Evolutionary conservation across 2,329 filamentous ascomycete species (phyloP).

Genomic region (Pseudopithomyces chartarum): DNA sequence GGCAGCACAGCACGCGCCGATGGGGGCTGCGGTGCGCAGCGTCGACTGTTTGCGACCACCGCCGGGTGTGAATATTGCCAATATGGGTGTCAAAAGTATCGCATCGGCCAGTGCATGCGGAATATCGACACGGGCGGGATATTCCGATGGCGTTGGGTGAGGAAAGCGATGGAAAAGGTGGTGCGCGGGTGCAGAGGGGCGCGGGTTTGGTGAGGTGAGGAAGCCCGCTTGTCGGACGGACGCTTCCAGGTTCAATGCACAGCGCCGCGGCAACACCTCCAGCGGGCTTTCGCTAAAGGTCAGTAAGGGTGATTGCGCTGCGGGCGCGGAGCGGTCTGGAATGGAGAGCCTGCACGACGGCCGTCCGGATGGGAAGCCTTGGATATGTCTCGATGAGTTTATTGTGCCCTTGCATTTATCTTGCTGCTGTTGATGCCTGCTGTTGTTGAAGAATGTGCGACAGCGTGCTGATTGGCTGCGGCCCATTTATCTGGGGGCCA

Average conservation of each 20-base stretch:
- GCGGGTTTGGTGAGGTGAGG: constrained; percentile 14
- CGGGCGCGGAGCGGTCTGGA: not conserved
- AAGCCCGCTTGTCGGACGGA: constrained; percentile 4
- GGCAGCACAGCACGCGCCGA: constrained; percentile 6
- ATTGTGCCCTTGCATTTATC: not conserved
- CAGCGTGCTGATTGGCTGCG: not conserved
- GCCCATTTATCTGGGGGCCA: not conserved
- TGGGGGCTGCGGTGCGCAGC: constrained; percentile 10
- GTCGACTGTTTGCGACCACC: constrained; percentile 26
- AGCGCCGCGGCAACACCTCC: constrained; percentile 1
- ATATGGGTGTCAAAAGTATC: constrained; percentile 38
- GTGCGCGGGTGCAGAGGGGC: not conserved
- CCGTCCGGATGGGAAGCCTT: not conserved
- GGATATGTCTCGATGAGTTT: not conserved
- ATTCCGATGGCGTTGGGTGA: constrained; percentile 12
- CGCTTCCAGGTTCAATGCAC: constrained; percentile 1
- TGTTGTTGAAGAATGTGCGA: not conserved
- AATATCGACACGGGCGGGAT: constrained; percentile 10
- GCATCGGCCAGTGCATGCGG: constrained; percentile 19
- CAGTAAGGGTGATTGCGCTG: not conserved
- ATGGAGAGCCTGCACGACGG: not conserved
- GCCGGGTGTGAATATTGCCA: constrained; percentile 33
- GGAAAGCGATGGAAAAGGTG: constrained; percentile 10
- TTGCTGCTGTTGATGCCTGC: not conserved
- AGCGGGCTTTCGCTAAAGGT: not conserved